Base-by-base conservation (phyloP, 2,329 filamentous ascomycete genomes). In the Pyricularia pennisetigena region DNA sequence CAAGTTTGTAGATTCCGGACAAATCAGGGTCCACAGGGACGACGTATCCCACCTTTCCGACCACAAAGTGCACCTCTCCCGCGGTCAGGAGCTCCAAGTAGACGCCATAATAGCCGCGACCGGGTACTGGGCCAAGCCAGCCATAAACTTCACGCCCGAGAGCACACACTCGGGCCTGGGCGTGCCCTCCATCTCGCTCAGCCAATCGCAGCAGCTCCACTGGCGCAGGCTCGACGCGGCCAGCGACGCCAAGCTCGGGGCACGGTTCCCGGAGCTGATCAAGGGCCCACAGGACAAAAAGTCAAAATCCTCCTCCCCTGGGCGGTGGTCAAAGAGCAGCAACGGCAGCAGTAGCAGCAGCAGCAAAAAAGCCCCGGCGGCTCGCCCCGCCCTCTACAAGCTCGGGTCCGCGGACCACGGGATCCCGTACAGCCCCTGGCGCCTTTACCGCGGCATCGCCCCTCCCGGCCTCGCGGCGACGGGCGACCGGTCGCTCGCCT, bases 11-110 rank as follows among this genome's bases (percentile, higher is more conserved):
- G 79, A 79, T 63, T 74, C 79, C 5, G 84, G 84, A 3, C 80
- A 78, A n/a, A 82, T 90, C 41, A 79, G 79, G 23, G 77, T 90
- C 0, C 81, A 88, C 65, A 74, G 87, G 8, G 82, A 82, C 35
- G 85, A 89, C 64, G 79, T 90, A 5, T 75, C 77, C 2, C 77
- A 77, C 26, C 78, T 90, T 3, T 79, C 79, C 0, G 72, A 75
- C 1, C 74, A 78, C 23, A 78, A 76, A 0, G 76, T 88, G 1
- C 78, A 83, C 59, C 79, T 89, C 5, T 77, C 81, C 2, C 79
- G 77, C 4, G 82, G 82, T 8, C 77, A 78, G 0, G 73, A 70
- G 0, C 68, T 88, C 2, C 68, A 78, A 20, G 79, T 81, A 0
- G 82, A 88, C 67, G 83, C 79, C 0, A 72, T 90, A 0, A 78